phyloP scores from a whole-genome alignment of 1,139 yeast genomes.

The Lodderomyces orthopsilosis region DNA sequence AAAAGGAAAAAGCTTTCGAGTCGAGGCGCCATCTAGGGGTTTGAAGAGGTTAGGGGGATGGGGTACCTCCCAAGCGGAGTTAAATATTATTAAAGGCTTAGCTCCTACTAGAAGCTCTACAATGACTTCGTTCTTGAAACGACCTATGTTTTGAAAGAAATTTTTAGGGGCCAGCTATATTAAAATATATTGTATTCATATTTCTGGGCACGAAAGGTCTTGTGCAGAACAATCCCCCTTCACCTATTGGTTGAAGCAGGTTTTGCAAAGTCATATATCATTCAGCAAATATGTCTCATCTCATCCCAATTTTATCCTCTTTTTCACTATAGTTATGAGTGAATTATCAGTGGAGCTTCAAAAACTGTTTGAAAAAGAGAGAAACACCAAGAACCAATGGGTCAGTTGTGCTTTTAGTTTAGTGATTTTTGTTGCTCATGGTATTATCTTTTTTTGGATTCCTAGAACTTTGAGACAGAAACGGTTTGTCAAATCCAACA shows the following conservation, averaged over 20 bases:
- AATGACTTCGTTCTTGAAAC: too few relatives aligned
- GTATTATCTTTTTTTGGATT: slow-evolving; percentile 42
- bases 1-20: too few relatives aligned
- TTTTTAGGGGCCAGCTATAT: too few relatives aligned
- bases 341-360: slow-evolving; percentile 17
- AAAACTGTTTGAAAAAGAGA: slow-evolving; percentile 32
- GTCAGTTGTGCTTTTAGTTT: slow-evolving; percentile 29
- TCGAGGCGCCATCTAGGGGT: too few relatives aligned
- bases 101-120: too few relatives aligned
- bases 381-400: slow-evolving; percentile 40
- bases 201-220: neutral
- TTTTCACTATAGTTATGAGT: slow-evolving; percentile 2
- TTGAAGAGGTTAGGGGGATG: too few relatives aligned
- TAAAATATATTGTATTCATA: neutral
- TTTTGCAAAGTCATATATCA: neutral
- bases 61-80: too few relatives aligned
- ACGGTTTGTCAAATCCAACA: slow-evolving; percentile 14
- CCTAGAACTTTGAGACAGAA: slow-evolving; percentile 25
- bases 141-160: too few relatives aligned
- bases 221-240: neutral
- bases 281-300: neutral
- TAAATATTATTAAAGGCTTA: too few relatives aligned
- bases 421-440: slow-evolving; percentile 31
- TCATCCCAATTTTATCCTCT: neutral
- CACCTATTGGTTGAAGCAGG: neutral